Percentiles rank a stretch among this genome's conserved stretches.
phyloP scores from a whole-genome alignment of 345 rosid species.

The Triadica sebifera region DNA sequence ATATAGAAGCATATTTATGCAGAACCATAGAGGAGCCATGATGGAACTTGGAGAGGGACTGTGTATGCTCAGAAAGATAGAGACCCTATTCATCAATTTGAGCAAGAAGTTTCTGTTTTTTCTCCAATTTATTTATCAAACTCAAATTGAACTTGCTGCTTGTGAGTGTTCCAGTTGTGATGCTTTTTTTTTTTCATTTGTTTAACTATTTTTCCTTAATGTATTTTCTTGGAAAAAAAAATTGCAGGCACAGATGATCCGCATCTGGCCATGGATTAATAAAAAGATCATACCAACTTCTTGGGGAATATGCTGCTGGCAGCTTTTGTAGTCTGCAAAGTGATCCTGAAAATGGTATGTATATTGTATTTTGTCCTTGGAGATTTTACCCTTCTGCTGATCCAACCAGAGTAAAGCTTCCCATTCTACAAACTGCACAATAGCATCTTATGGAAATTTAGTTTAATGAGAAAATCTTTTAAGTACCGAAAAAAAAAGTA shows the following conservation, averaged over 20 bases:
- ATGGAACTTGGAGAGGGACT: slow-evolving; percentile 93
- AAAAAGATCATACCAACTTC: slow-evolving; percentile 74
- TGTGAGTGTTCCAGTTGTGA: slow-evolving; percentile 39
- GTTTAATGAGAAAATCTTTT: too few relatives aligned
- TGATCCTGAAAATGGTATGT: slow-evolving; percentile 22
- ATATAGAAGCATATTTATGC: background rate
- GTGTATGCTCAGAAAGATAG: slow-evolving; percentile 79
- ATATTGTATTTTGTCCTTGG: slow-evolving; percentile 49
- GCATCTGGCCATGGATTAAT: slow-evolving; percentile 71
- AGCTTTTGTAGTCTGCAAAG: slow-evolving; percentile 49
- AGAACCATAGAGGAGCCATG: slow-evolving; percentile 96
- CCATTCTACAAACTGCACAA: slow-evolving; percentile 42
- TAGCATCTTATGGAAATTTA: slow-evolving; percentile 28
- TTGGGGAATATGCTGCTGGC: slow-evolving; percentile 81
- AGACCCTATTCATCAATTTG: slow-evolving; percentile 76
- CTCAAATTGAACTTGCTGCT: slow-evolving; percentile 88
- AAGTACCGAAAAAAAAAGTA: background rate
- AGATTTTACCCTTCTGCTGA: slow-evolving; percentile 18
- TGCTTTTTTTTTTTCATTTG: background rate
- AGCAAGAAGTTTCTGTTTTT: slow-evolving; percentile 64
- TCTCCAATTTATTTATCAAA: slow-evolving; percentile 72
- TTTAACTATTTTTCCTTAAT: background rate
- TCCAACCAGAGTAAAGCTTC: slow-evolving; percentile 60
- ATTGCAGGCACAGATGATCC: slow-evolving; percentile 65
- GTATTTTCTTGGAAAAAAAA: background rate